A percentile compares a stretch with the other conserved stretches of the same genome.
phyloP scores from a whole-genome alignment of 2,329 filamentous ascomycete genomes.

The Penicillium sp. region DNA sequence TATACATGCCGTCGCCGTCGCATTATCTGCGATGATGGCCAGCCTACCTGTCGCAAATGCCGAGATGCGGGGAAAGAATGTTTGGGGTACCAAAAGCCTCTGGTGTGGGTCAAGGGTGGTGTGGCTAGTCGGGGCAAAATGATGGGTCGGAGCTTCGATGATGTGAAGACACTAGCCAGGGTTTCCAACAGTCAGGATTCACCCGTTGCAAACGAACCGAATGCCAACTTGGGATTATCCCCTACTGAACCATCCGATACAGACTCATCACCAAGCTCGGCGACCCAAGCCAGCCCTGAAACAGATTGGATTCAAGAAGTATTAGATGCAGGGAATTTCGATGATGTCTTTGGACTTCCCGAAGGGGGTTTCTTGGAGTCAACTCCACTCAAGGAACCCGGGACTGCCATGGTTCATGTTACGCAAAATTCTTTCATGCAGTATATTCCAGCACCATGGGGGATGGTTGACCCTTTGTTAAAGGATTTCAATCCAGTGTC shows the following conservation, averaged over 20 bases:
- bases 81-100: slow-evolving; percentile 43
- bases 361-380: not conserved
- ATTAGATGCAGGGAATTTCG: not conserved
- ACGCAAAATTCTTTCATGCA: slow-evolving; percentile 11
- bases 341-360: not conserved
- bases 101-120: slow-evolving; percentile 45
- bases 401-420: slow-evolving; percentile 17
- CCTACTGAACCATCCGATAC: slow-evolving; percentile 13
- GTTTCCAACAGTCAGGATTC: not conserved
- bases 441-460: slow-evolving; percentile 35
- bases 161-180: slow-evolving; percentile 25
- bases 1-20: slow-evolving; percentile 47
- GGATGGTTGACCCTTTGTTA: slow-evolving; percentile 48
- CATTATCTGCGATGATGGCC: slow-evolving; percentile 45
- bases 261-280: slow-evolving; percentile 15
- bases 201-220: not conserved
- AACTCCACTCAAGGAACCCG: slow-evolving; percentile 1
- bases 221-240: slow-evolving; percentile 8
- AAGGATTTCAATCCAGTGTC: slow-evolving; percentile 46
- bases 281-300: slow-evolving; percentile 16
- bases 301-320: slow-evolving; percentile 16
- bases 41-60: slow-evolving; percentile 45
- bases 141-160: slow-evolving; percentile 55
- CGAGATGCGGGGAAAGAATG: slow-evolving; percentile 45
- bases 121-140: slow-evolving; percentile 48